These are phyloP conservation scores for Telopea speciosissima DNA, from an alignment of 177 flowering plant genomes.

Conservation along the genomic window DNA sequence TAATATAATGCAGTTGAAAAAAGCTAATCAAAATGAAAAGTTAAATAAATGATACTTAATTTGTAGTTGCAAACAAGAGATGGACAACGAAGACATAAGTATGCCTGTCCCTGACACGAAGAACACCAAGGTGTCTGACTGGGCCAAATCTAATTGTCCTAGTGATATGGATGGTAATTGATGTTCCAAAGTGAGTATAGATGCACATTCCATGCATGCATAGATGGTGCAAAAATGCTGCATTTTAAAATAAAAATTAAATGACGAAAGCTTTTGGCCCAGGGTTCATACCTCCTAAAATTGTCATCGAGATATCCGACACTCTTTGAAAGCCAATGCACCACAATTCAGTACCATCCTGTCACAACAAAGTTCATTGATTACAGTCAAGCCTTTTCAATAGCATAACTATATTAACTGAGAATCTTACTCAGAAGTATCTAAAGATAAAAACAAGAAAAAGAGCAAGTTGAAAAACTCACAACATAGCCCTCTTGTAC, in stretches of 20 bases:
- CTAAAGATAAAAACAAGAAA: not conserved
- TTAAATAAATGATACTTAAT: no score
- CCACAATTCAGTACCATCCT: constrained; percentile 74
- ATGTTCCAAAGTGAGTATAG: not conserved
- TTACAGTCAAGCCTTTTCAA: not conserved
- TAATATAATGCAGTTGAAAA: no score
- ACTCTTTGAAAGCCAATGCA: constrained; percentile 86
- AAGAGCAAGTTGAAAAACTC: constrained; percentile 24
- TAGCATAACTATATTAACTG: not conserved
- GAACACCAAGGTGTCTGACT: not conserved
- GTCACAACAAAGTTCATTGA: constrained; percentile 8
- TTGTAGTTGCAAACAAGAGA: no score
- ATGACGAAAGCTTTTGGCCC: not conserved
- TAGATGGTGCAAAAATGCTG: not conserved
- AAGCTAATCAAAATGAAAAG: no score
- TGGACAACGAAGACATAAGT: not conserved
- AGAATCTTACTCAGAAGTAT: not conserved
- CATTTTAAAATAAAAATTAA: not conserved
- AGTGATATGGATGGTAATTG: not conserved
- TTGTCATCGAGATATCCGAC: constrained; percentile 65
- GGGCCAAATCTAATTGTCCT: not conserved
- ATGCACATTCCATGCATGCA: not conserved
- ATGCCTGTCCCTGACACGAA: not conserved
- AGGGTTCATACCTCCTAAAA: constrained; percentile 77
- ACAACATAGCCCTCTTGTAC: constrained; percentile 63